A percentile compares a stretch with the other conserved stretches of the same genome.
These are phyloP conservation scores for Aspergillus awamori DNA, from an alignment of 2,329 filamentous ascomycete species.

Conservation along the genomic window DNA sequence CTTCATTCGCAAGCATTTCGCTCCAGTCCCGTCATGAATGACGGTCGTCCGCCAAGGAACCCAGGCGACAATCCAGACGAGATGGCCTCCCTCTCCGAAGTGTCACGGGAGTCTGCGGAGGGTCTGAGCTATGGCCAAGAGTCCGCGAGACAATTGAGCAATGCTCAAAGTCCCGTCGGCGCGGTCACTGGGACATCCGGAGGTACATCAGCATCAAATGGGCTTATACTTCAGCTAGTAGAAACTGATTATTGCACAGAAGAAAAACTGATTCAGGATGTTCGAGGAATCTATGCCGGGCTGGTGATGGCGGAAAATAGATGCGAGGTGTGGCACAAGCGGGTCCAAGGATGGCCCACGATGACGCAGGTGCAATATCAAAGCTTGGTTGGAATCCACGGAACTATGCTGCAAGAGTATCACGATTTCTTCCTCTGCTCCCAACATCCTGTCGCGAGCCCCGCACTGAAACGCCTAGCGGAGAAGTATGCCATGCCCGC, in stretches of 20 bases:
- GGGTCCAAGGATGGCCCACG: slow-evolving; percentile 56
- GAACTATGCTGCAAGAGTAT: slow-evolving; percentile 78
- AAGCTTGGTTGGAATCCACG: slow-evolving; percentile 77
- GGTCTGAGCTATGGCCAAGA: slow-evolving; percentile 21
- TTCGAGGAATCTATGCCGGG: slow-evolving; percentile 67
- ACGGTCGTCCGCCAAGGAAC: slow-evolving; percentile 9
- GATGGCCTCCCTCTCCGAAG: slow-evolving; percentile 15
- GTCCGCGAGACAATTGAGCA: slow-evolving; percentile 19
- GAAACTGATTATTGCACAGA: slow-evolving; percentile 74
- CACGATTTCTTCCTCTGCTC: slow-evolving; percentile 85
- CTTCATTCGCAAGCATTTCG: slow-evolving; percentile 10
- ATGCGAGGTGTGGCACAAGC: slow-evolving; percentile 79
- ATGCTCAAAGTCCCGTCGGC: slow-evolving; percentile 23
- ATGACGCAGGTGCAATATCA: slow-evolving; percentile 76
- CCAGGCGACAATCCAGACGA: slow-evolving; percentile 12
- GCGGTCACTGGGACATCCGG: slow-evolving; percentile 23
- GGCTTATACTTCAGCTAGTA: slow-evolving; percentile 60
- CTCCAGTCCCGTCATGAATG: slow-evolving; percentile 18
- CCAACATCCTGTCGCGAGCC: slow-evolving; percentile 78
- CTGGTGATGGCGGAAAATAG: slow-evolving; percentile 85
- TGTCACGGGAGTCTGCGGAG: slow-evolving; percentile 15
- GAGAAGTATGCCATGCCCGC: slow-evolving; percentile 89
- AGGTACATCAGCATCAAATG: slow-evolving; percentile 29
- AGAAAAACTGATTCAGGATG: slow-evolving; percentile 77
- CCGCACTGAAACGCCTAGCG: slow-evolving; percentile 68